Base-by-base conservation (phyloP, 495 filamentous ascomycete species). In the Cryomyces minteri region DNA sequence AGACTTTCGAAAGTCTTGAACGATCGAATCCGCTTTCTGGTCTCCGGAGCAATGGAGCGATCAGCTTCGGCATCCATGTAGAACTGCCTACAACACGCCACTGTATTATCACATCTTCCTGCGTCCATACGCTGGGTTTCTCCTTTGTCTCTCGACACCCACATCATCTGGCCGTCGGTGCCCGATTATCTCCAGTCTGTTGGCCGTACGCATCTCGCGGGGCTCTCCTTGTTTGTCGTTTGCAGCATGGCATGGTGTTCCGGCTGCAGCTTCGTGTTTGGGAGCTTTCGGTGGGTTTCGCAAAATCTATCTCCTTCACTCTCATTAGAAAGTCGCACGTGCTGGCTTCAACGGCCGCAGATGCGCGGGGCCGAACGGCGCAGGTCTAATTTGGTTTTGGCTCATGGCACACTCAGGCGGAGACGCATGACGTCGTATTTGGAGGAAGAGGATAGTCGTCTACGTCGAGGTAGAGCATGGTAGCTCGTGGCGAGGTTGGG, bases 1-100 rank as follows among this genome's bases (percentile, higher is more conserved):
- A 50, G 62, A 65, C 52, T 65, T 65, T 59, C 62, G 62, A 52
- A 65, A 65, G 53, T 54, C 58, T 47, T 65, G 50, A 52, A 29
- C 38, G 33, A 34, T 4, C 34, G 34, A 41, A 41, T 2, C 2
- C 1, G 8, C 2, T 1, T 10, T 41, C n/a, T 30, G 40, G 1
- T 9, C n/a, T n/a, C 40, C 8, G 28, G n/a, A n/a, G n/a, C 9
- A 9, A 29, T 8, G 9, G 10, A 41, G 9, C 40, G 8, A 41
- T 4, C 40, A 2, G 25, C n/a, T 38, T 14, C 12, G 9, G 12
- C 12, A 38, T n/a, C 45, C 38, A 5, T 42, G 40, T 43, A 43
- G 9, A 12, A 43, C 12, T 39, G n/a, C 18, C 31, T 12, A 1
- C 28, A 2, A 12, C 28, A 8, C 4, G 8, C 28, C 28, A n/a